Base-by-base conservation (phyloP, 441 rosid genomes). In the Caryocar brasiliense region DNA sequence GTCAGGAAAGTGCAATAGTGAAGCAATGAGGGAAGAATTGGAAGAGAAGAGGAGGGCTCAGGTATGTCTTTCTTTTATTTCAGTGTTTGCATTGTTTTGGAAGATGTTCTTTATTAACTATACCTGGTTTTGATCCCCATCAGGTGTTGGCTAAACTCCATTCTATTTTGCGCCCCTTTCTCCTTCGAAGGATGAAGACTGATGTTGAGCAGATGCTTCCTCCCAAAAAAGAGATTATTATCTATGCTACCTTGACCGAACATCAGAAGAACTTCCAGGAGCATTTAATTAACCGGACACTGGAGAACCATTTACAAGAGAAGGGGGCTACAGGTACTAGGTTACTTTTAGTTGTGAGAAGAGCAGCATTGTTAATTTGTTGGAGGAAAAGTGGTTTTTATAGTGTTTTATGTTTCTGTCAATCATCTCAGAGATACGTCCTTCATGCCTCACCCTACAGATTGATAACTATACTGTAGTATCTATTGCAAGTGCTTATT, bases 111-210 rank as follows among this genome's bases (percentile, higher is more conserved):
- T 40, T 23, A 45, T 18, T 34, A 4, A 11, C 1, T 2, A 33
- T 47, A 13, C 14, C 19, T 28, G 15, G 41, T 24, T 58, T 47
- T 44, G 3, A 36, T 75, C 47, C 39, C 45, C 15, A 64, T 33
- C 75, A 93, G 99, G 86, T 85, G 61, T 90, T 93, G 20, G 82
- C 84, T 11, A 93, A 93, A 69, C 97, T 93, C 42, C 99, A 93
- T 74, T 78, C 76, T 54, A 93, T 93, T 55, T 66, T 93, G 62
- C 95, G 96, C 9, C 99, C 99, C 6, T 93, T 93, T 71, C 91
- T 93, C 66, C 93, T 93, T 35, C 83, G 97, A 46, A 73, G 99
- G 67, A 66, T 93, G 95, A 93, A 93, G 61, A 33, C 81, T 75
- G 99, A 93, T 43, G 99, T 93, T 39, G 99, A 92, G 75, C 82